Conservation (phyloP, 2,329 filamentous ascomycete species). For the Aureobasidium mangrovei region DNA sequence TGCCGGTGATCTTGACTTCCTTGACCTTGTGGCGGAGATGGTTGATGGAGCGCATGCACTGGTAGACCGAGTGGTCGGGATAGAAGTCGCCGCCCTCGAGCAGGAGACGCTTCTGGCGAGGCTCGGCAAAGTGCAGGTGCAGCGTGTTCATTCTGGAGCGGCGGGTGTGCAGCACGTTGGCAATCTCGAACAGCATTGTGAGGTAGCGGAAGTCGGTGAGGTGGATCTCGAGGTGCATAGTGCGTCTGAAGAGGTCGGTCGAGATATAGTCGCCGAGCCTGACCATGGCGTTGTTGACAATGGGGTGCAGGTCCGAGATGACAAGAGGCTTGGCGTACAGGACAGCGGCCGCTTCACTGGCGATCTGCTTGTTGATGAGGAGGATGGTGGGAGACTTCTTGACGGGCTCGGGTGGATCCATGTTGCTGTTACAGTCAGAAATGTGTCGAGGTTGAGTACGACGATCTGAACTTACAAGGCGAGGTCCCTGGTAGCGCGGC, state of each 20-base stretch:
- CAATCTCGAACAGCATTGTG: conserved; percentile 3
- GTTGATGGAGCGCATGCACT: conserved; percentile 17
- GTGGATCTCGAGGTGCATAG: conserved; percentile 19
- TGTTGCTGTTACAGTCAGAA: neutral
- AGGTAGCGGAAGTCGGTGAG: conserved; percentile 24
- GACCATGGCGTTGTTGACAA: conserved; percentile 16
- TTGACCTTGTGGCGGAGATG: conserved; percentile 19
- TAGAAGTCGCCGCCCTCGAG: conserved; percentile 18
- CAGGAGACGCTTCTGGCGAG: conserved; percentile 14
- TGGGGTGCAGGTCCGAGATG: conserved; percentile 19
- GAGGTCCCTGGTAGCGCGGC: neutral
- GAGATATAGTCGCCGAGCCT: conserved; percentile 20
- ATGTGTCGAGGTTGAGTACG: neutral
- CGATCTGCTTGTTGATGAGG: conserved; percentile 28
- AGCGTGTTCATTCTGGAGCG: conserved; percentile 17
- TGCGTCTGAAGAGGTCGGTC: conserved; percentile 17
- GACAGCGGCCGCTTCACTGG: conserved; percentile 23
- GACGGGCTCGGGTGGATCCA: neutral
- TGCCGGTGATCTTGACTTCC: conserved; percentile 20
- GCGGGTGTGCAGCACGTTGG: neutral
- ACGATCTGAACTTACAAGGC: neutral
- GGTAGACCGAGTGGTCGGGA: conserved; percentile 21
- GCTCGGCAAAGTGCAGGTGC: conserved; percentile 19
- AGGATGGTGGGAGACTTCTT: conserved; percentile 26
- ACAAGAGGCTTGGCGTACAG: conserved; percentile 25